phyloP scores from a whole-genome alignment of 257 asterid genomes.

The Gynochthodes officinalis region DNA sequence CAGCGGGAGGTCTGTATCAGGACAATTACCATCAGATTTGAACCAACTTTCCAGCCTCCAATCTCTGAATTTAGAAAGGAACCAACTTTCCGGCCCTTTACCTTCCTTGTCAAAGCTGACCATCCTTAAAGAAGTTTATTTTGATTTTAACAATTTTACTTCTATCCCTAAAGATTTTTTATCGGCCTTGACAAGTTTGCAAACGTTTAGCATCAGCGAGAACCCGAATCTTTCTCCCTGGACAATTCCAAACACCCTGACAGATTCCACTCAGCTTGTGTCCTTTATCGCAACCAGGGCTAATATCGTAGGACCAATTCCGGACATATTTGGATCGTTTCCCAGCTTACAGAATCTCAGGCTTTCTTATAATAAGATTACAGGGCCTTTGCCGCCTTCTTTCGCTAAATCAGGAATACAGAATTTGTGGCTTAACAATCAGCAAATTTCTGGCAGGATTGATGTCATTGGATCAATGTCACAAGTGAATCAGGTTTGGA shows the following conservation, averaged over 20 bases:
- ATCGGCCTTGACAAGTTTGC: slow-evolving; percentile 51
- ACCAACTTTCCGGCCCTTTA: slow-evolving; percentile 52
- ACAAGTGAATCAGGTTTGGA: slow-evolving; percentile 44
- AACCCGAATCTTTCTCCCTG: slow-evolving; percentile 54
- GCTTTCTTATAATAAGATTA: slow-evolving; percentile 62
- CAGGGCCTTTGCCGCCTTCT: slow-evolving; percentile 57
- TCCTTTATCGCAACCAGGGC: slow-evolving; percentile 47
- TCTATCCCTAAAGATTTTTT: slow-evolving; percentile 52
- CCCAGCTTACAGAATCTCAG: slow-evolving; percentile 52
- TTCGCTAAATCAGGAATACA: slow-evolving; percentile 55
- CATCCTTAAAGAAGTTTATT: slow-evolving; percentile 41
- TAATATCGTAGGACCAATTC: slow-evolving; percentile 54
- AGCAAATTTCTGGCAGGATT: slow-evolving; percentile 48
- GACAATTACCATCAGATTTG: slow-evolving; percentile 46
- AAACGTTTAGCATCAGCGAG: slow-evolving; percentile 48
- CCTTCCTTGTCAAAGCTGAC: slow-evolving; percentile 49
- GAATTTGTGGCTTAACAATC: slow-evolving; percentile 62
- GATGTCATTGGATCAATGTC: slow-evolving; percentile 54
- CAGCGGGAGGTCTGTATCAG: slow-evolving; percentile 42
- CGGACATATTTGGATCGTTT: slow-evolving; percentile 56
- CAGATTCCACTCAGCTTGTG: slow-evolving; percentile 47
- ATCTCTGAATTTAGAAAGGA: slow-evolving; percentile 50
- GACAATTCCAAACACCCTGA: slow-evolving; percentile 41
- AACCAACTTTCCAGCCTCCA: slow-evolving; percentile 55
- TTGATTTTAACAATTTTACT: slow-evolving; percentile 56